Conservation (phyloP, 2,329 filamentous ascomycete species). For the Colletotrichum scovillei region DNA sequence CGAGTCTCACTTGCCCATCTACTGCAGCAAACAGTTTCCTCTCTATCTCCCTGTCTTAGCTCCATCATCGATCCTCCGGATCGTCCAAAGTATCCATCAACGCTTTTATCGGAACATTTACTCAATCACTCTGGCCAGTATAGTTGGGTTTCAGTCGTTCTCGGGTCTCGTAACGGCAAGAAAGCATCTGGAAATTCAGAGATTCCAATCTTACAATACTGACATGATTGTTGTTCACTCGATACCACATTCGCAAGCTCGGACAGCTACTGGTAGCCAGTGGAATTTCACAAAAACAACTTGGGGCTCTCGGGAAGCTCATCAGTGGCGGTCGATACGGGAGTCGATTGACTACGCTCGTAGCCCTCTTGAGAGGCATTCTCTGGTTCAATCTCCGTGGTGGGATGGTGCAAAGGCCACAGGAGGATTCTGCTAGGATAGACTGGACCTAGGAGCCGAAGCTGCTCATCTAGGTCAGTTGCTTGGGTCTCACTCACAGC, state of each 20-base stretch:
- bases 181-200: neutral
- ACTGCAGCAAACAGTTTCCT: neutral
- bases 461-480: conserved; percentile 8
- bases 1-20: neutral
- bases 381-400: neutral
- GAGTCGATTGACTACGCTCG: neutral
- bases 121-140: neutral
- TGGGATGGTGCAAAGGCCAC: conserved; percentile 2
- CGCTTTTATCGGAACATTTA: neutral
- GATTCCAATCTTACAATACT: neutral
- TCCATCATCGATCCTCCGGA: neutral
- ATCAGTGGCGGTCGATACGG: neutral
- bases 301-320: neutral
- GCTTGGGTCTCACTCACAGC: neutral
- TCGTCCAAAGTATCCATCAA: neutral
- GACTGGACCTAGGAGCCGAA: neutral
- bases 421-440: conserved; percentile 6
- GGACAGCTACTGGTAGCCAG: neutral
- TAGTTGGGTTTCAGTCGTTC: neutral
- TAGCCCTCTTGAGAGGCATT: neutral
- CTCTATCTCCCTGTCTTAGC: neutral
- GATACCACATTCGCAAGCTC: neutral
- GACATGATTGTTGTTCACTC: neutral
- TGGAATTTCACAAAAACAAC: neutral
- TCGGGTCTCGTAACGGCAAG: neutral